Evolutionary conservation across 306 rosid species (phyloP).

Genomic region (Datisca glomerata): DNA sequence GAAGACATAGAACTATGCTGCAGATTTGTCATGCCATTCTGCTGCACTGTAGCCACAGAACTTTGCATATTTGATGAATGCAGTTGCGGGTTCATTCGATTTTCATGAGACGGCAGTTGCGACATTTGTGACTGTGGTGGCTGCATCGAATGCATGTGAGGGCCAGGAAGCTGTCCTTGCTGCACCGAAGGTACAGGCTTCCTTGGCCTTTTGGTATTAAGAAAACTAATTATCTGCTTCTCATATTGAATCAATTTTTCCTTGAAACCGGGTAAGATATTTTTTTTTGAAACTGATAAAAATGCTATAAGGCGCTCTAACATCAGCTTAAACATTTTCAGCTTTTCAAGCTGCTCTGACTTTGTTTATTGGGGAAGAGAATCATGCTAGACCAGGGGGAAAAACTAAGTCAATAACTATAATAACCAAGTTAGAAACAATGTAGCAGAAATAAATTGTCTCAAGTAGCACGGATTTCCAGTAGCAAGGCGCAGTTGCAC

Average conservation of each 20-base stretch:
- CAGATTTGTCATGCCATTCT: conserved; percentile 40
- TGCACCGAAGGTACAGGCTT: conserved; percentile 34
- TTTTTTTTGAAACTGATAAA: conserved; percentile 39
- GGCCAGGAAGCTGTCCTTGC: conserved; percentile 56
- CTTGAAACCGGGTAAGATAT: conserved; percentile 19
- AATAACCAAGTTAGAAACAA: too few species aligned
- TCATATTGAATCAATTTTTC: conserved; percentile 44
- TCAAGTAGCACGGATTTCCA: too few species aligned
- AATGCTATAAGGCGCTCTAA: conserved; percentile 35
- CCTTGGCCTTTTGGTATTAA: conserved; percentile 37
- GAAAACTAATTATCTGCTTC: conserved; percentile 34
- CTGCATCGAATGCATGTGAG: conserved; percentile 57
- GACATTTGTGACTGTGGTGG: conserved; percentile 58
- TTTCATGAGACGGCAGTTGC: conserved; percentile 59
- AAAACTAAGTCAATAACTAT: conserved; percentile 3
- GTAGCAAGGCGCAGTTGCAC: too few species aligned
- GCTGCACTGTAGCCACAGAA: conserved; percentile 37
- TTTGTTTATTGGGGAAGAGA: conserved; percentile 47
- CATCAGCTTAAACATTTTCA: conserved; percentile 34
- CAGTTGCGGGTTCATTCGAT: conserved; percentile 59
- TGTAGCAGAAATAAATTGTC: too few species aligned
- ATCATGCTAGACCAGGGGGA: conserved; percentile 41
- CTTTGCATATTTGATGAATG: conserved; percentile 49
- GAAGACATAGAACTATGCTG: conserved; percentile 57
- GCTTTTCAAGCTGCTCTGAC: conserved; percentile 46